Evolutionary conservation across 495 filamentous ascomycete species (phyloP), one percentile per base, ranked within the genome.

Genomic region (Penicillium samsonianum): DNA sequence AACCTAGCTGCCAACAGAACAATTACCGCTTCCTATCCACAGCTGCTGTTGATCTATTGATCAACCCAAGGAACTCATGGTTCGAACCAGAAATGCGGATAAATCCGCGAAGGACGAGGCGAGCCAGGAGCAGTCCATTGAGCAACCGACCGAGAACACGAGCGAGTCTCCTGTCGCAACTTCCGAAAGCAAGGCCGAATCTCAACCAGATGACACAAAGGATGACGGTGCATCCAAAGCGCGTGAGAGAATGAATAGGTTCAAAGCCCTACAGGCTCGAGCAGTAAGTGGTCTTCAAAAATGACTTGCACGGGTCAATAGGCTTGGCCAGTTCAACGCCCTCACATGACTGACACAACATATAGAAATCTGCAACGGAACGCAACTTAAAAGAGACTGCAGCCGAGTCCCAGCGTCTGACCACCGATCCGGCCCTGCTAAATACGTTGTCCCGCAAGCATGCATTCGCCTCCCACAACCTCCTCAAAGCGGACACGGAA

Each of bases 401-500:
- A 19, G 84, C 86, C 30, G 91, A 96, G 68, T 87, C 90, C 8
- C 88, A 91, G 60, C 89, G 91, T 20, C 78, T 92, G 23, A 80
- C 87, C 2, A 85, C 85, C 16, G 90, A 96, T 64, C 89, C 91
- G 0, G 79, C 79, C 7, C 79, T 90, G 37, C 79, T 93, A 6
- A 84, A 84, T 6, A 80, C 87, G 0, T 71, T 97, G 25, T 83
- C 84, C 50, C 89, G 91, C 53, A 91, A 90, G 64, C 86, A 88
- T 62, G 92, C 90, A 28, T 85, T 92, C 54, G 92, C 92, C 14
- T 88, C 89, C 23, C 90, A 96, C 71, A 98, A 98, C 59, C 86
- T 98, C 5, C 82, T 96, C 31, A 96, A 96, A 75, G 91, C 92
- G 14, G 92, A 96, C 60, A 85, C 88, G 2, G 89, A 90, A 68